Base-by-base conservation (phyloP, 2,329 filamentous ascomycete genomes). In the Ilyonectria robusta region DNA sequence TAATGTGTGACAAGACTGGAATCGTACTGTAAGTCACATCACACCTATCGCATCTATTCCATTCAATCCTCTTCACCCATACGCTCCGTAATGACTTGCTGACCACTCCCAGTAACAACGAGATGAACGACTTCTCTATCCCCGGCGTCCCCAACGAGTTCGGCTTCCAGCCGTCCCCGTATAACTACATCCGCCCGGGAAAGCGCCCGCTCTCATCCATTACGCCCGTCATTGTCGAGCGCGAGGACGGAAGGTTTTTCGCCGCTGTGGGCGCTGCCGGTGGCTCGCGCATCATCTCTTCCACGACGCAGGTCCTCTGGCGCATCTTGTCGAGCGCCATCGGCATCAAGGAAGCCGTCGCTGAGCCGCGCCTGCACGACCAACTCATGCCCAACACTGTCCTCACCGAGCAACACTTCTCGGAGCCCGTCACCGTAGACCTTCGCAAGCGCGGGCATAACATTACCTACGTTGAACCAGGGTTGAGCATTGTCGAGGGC, bases 151-250 rank as follows among this genome's bases (percentile, higher is more conserved):
- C 85, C 65, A 97, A 97, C 78, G 89, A 91, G 29, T 98, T 98
- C 78, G 94, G 94, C 59, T 97, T 94, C 82, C 88, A 91, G 50
- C 94, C 95, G 2, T 91, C 89, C 1, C 88, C 90, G 4, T 87
- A 91, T 50, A 98, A 98, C 85, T 98, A 90, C 78, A 90, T 98
- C 78, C 87, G 90, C 6, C 90, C 94, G 0, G 87, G 89, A 54
- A 98, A 98, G 81, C 89, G 95, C 0, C 94, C 95, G 0, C 84
- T 98, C 4, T 95, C 92, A 2, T 95, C 92, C 69, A 94, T 96
- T 72, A 90, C 92, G 0, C 94, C 95, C 4, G 85, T 94, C 62
- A 95, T 97, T 58, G 88, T 91, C 70, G 89, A 92, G 62, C 83
- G 87, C 65, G 82, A 87, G 3, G 87, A 92, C 73, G 87, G 89